Evolutionary conservation across 192 early-diverging fungal genomes (phyloP).

Genomic region (Diversispora eburnea): DNA sequence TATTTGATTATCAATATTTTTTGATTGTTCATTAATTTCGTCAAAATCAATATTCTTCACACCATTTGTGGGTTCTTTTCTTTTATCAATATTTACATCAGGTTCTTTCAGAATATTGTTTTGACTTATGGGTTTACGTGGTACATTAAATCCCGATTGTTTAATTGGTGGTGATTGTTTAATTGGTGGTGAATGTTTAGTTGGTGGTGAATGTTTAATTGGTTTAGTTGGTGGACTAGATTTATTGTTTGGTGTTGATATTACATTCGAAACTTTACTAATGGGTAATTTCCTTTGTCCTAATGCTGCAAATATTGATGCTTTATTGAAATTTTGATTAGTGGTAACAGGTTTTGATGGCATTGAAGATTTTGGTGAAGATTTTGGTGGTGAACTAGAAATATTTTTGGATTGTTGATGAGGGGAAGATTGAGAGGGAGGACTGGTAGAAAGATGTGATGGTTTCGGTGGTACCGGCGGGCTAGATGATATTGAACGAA

Average conservation of each 20-base stretch:
- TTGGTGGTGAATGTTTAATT: neutral
- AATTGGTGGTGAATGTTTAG: neutral
- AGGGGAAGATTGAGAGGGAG: neutral
- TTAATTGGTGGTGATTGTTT: neutral
- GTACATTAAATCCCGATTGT: slow-evolving; percentile 13
- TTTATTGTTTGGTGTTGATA: neutral
- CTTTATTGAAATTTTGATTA: neutral
- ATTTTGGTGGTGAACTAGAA: neutral
- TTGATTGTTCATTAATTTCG: too few species aligned
- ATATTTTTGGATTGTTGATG: neutral
- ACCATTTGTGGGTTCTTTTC: too few species aligned
- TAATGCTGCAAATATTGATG: slow-evolving; percentile 10
- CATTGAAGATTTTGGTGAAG: neutral
- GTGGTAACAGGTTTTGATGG: neutral
- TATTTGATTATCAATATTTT: too few species aligned
- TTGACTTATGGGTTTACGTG: slow-evolving; percentile 9
- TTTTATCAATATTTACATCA: too few species aligned
- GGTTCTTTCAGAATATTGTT: neutral
- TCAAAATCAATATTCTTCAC: too few species aligned
- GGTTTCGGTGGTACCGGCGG: neutral
- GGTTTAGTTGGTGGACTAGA: neutral
- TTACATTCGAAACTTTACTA: neutral
- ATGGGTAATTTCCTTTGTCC: neutral
- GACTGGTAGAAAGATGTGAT: neutral
- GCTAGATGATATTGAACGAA: neutral